Base-by-base conservation (phyloP, 257 asterid genomes). In the Anisodus acutangulus region DNA sequence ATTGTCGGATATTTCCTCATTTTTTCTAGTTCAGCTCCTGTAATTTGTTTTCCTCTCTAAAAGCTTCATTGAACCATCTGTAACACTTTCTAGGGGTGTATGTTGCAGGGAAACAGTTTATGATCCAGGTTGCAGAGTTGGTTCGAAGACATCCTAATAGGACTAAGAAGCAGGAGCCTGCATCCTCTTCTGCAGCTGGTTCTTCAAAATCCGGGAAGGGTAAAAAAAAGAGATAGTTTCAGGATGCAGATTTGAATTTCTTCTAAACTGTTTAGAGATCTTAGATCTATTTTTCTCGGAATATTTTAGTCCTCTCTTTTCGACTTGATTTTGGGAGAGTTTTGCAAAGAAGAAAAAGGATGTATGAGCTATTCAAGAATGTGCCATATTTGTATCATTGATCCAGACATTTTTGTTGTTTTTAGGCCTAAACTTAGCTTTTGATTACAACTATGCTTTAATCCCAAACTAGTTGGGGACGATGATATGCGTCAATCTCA, bases 71-170 rank as follows among this genome's bases (percentile, higher is more conserved):
- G 45, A 76, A 51, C 58, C 8, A 4, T 45, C 26, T 1, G 8
- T 78, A 53, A 69, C 1, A 53, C 82, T 78, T n/a, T 78, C 15
- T 78, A 8, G 47, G 26, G 15, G 13, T 31, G 35, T 68, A 37
- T 58, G 5, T 54, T 82, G 70, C 70, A 94, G 98, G 97, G 89
- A 96, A 94, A 86, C 93, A 96, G 59, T 91, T 96, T 69, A 94
- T 96, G 99, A 90, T 91, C 79, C 89, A 90, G 8, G 93, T 94
- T 12, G 98, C 99, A 1, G 98, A 92, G 90, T 82, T 96, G 89
- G 99, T 96, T 26, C 98, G 97, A 4, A 91, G 93, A 82, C 99
- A 96, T 86, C 95, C 98, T 0, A 97, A 95, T 71, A 91, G 99
- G 87, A 93, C 90, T 26, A 96, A 91, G 91, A 95, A 96, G 88